These are phyloP conservation scores for Pyrenophora tritici-repentis DNA, from an alignment of 2,329 filamentous ascomycete species.

Conservation along the genomic window DNA sequence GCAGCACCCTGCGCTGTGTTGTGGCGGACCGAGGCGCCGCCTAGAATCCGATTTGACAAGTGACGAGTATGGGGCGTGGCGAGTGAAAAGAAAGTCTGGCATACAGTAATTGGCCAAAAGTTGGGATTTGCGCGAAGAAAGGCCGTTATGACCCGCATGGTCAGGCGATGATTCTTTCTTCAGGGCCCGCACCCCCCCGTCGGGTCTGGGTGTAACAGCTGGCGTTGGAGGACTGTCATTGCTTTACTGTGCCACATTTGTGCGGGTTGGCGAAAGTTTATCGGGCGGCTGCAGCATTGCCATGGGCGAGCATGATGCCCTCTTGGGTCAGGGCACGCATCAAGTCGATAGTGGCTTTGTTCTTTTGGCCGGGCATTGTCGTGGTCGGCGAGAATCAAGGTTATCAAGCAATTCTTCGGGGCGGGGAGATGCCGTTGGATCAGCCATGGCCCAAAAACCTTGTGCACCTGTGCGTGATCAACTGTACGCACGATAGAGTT, in stretches of 20 bases:
- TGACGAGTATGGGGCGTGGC: slow-evolving; percentile 4
- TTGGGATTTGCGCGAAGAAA: slow-evolving; percentile 11
- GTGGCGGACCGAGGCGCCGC: slow-evolving; percentile 13
- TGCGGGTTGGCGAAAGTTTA: slow-evolving; percentile 22
- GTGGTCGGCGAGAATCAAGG: slow-evolving; percentile 10
- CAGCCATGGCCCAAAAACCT: neutral
- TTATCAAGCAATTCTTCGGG: slow-evolving; percentile 6
- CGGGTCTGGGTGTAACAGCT: slow-evolving; percentile 13
- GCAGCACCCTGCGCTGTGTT: neutral
- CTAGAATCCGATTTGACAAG: slow-evolving; percentile 8
- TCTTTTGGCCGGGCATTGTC: slow-evolving; percentile 6
- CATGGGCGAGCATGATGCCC: slow-evolving; percentile 6
- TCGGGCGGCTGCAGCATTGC: slow-evolving; percentile 8
- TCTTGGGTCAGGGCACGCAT: slow-evolving; percentile 15
- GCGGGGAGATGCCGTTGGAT: slow-evolving; percentile 13
- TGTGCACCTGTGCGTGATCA: neutral
- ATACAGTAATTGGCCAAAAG: slow-evolving; percentile 7
- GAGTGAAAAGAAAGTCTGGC: slow-evolving; percentile 7
- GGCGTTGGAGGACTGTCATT: slow-evolving; percentile 9
- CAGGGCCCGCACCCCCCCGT: slow-evolving; percentile 7
- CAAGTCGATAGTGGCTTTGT: slow-evolving; percentile 25
- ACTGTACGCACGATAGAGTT: neutral
- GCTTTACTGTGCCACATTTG: slow-evolving; percentile 28
- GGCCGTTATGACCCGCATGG: slow-evolving; percentile 13
- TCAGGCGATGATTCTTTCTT: slow-evolving; percentile 17